These are phyloP conservation scores for Candida sanyiensis DNA, from an alignment of 805 yeast species.

Conservation along the genomic window DNA sequence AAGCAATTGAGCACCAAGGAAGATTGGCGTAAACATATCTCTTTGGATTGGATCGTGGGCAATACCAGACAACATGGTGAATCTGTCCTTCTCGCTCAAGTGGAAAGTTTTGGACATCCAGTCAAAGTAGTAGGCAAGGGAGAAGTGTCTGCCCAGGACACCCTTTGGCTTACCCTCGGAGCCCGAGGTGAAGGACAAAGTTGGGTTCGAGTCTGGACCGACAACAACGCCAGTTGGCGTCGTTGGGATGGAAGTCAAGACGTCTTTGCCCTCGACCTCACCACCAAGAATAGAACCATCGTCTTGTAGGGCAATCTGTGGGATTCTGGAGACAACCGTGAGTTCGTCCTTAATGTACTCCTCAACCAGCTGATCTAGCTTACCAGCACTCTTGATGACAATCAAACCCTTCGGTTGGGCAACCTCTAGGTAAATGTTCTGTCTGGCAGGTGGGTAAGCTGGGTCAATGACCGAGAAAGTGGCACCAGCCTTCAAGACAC, in stretches of 20 bases:
- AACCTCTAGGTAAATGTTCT: conserved; percentile 84
- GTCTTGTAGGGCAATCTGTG: conserved; percentile 69
- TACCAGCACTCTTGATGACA: conserved; percentile 87
- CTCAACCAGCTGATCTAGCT: conserved; percentile 68
- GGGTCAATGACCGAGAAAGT: conserved; percentile 98
- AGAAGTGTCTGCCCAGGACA: conserved; percentile 95
- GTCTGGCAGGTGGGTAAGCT: conserved; percentile 98
- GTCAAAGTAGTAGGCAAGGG: conserved; percentile 94
- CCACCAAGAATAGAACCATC: conserved; percentile 73
- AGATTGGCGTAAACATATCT: conserved; percentile 97
- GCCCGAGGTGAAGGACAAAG: conserved; percentile 94
- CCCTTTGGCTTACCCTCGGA: conserved; percentile 99
- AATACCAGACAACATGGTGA: conserved; percentile 97
- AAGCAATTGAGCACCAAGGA: conserved; percentile 86
- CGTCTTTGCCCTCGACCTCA: conserved; percentile 35
- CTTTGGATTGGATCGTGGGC: conserved; percentile 99
- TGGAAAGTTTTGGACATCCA: conserved; percentile 94
- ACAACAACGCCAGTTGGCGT: conserved; percentile 81
- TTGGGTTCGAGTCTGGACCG: conserved; percentile 97
- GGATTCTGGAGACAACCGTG: conserved; percentile 65
- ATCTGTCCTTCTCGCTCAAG: conserved; percentile 71
- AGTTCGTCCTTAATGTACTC: conserved; percentile 72
- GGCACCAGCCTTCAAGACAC: conserved; percentile 97
- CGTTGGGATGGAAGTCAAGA: conserved; percentile 43
- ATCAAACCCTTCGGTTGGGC: conserved; percentile 91